These are phyloP conservation scores for Spathaspora girioi DNA, from an alignment of 805 yeast genomes.

Conservation along the genomic window DNA sequence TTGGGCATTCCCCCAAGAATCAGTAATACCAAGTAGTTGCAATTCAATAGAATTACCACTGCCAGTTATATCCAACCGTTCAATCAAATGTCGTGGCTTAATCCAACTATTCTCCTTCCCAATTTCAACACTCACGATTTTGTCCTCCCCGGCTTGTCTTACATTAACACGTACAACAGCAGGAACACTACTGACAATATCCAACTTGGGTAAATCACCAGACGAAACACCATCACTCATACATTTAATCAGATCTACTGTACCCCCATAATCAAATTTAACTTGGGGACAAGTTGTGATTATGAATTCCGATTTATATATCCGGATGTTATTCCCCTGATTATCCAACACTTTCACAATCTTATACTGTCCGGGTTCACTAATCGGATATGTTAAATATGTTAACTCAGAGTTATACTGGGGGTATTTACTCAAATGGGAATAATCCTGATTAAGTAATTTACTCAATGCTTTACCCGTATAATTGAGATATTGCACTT, in stretches of 20 bases:
- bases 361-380: slow-evolving; percentile 73
- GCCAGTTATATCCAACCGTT: slow-evolving; percentile 12
- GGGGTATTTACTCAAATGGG: slow-evolving; percentile 24
- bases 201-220: slow-evolving; percentile 48
- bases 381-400: slow-evolving; percentile 63
- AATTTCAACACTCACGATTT: background rate
- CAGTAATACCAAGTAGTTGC: slow-evolving; percentile 29
- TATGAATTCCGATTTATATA: slow-evolving; percentile 57
- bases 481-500: slow-evolving; percentile 46
- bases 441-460: slow-evolving; percentile 24
- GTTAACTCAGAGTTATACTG: slow-evolving; percentile 27
- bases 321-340: slow-evolving; percentile 57
- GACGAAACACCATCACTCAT: slow-evolving; percentile 27
- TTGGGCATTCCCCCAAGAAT: slow-evolving; percentile 28
- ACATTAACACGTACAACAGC: slow-evolving; percentile 23
- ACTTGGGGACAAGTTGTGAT: slow-evolving; percentile 81
- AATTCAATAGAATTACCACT: slow-evolving; percentile 22
- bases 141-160: slow-evolving; percentile 20
- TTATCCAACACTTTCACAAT: slow-evolving; percentile 64
- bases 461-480: slow-evolving; percentile 54
- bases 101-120: slow-evolving; percentile 11
- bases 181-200: slow-evolving; percentile 77
- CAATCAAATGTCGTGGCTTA: slow-evolving; percentile 16
- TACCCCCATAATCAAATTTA: slow-evolving; percentile 37
- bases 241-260: slow-evolving; percentile 48